phyloP scores from a whole-genome alignment of 345 rosid species.

The Eucalyptus sp. region DNA sequence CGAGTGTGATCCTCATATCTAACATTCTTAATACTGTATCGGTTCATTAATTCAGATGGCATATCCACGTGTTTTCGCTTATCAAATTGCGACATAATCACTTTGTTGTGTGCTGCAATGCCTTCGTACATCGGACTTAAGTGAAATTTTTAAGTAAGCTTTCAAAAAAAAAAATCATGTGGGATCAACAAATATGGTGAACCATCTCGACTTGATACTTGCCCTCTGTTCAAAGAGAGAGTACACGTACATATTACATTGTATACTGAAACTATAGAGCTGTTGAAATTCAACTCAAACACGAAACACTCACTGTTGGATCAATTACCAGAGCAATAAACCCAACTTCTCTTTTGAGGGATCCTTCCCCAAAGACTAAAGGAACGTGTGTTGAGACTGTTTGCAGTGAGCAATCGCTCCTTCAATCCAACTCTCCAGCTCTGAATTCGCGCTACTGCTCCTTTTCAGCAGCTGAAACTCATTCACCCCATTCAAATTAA shows the following conservation, averaged over 20 bases:
- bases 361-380: neutral
- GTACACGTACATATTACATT: neutral
- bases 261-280: neutral
- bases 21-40: neutral
- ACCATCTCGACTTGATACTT: neutral
- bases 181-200: neutral
- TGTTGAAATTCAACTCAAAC: neutral
- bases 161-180: neutral
- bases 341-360: neutral
- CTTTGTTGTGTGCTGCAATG: neutral
- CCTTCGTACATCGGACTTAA: neutral
- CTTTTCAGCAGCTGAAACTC: constrained; percentile 51
- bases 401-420: constrained; percentile 97
- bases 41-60: neutral
- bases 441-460: constrained; percentile 47
- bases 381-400: constrained; percentile 29
- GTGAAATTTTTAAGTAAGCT: neutral
- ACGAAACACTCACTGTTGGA: neutral
- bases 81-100: neutral
- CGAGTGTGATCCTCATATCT: neutral
- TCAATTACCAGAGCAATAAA: constrained; percentile 9
- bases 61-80: neutral
- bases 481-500: constrained; percentile 35
- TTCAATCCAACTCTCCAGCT: constrained; percentile 57
- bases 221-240: neutral